phyloP scores from a whole-genome alignment of 805 yeast species.

The Candida caryicola region DNA sequence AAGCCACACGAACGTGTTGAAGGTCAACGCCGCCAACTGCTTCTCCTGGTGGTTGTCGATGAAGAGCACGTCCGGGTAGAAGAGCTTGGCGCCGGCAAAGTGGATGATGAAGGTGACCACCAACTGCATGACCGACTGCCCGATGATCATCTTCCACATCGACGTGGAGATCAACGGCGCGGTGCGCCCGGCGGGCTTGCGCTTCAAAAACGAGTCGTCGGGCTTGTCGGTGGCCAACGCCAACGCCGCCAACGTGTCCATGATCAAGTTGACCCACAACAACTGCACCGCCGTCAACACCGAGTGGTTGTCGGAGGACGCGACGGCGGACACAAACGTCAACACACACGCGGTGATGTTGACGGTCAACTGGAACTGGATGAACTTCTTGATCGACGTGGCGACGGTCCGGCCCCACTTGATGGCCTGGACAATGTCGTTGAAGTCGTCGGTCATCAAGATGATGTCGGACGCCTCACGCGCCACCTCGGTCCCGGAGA shows the following conservation, averaged over 20 bases:
- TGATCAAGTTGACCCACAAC: conserved; percentile 94
- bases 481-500: conserved; percentile 97
- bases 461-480: conserved; percentile 94
- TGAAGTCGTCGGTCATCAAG: conserved; percentile 90
- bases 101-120: conserved; percentile 75
- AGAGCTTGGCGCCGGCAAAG: conserved; percentile 68
- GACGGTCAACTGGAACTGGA: conserved; percentile 95
- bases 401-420: conserved; percentile 99
- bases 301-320: conserved; percentile 71
- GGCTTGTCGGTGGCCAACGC: conserved; percentile 98
- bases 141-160: conserved; percentile 98
- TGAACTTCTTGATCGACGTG: conserved; percentile 87
- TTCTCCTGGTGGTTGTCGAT: conserved; percentile 45
- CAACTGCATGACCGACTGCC: conserved; percentile 80
- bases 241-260: conserved; percentile 97
- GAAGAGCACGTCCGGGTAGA: conserved; percentile 39
- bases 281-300: conserved; percentile 96
- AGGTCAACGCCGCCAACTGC: conserved; percentile 79
- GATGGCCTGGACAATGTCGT: conserved; percentile 92
- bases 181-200: conserved; percentile 80
- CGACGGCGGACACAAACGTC: conserved; percentile 92
- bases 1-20: conserved; percentile 96
- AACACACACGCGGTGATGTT: conserved; percentile 94
- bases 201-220: conserved; percentile 70
- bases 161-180: conserved; percentile 80